phyloP scores from a whole-genome alignment of 2,329 filamentous ascomycete genomes.

The Aspergillus chevalieri region DNA sequence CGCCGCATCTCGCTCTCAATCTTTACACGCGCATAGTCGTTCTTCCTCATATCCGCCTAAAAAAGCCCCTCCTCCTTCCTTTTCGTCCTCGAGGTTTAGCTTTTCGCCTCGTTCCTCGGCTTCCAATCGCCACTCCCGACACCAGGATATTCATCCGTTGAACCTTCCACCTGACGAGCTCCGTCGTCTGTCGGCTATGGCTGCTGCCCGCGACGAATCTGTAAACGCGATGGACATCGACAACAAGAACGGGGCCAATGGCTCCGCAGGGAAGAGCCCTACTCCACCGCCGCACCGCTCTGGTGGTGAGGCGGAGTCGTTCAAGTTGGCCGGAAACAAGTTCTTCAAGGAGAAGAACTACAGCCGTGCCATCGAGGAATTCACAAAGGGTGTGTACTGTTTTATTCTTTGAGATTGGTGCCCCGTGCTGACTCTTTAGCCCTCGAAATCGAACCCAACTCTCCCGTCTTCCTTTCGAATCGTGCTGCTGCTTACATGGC shows the following conservation, averaged over 20 bases:
- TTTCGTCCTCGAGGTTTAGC: conserved; percentile 25
- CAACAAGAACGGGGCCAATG: conserved; percentile 37
- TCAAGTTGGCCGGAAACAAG: conserved; percentile 90
- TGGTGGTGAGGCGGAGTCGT: conserved; percentile 77
- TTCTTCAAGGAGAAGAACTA: conserved; percentile 96
- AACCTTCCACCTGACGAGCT: conserved; percentile 87
- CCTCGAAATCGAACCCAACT: conserved; percentile 77
- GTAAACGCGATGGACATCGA: conserved; percentile 72
- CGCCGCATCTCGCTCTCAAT: neutral
- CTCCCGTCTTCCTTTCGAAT: conserved; percentile 88
- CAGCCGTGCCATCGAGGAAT: conserved; percentile 79
- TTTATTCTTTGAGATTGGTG: no score
- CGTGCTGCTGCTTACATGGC: conserved; percentile 92
- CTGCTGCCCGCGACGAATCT: conserved; percentile 40
- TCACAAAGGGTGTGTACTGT: conserved; percentile 71
- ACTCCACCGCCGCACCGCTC: conserved; percentile 45
- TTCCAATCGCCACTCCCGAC: conserved; percentile 28
- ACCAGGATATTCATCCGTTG: conserved; percentile 70
- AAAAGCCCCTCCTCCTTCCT: conserved; percentile 18
- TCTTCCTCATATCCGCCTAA: conserved; percentile 2
- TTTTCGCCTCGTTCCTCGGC: conserved; percentile 17
- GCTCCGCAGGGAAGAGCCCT: conserved; percentile 34
- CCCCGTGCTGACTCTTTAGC: conserved; percentile 48
- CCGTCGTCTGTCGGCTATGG: conserved; percentile 62
- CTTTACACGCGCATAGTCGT: neutral